A percentile compares a stretch with the other conserved stretches of the same genome.
Evolutionary conservation across 1,284 basidiomycete genomes (phyloP).

Genomic region (Papiliotrema flavescens): DNA sequence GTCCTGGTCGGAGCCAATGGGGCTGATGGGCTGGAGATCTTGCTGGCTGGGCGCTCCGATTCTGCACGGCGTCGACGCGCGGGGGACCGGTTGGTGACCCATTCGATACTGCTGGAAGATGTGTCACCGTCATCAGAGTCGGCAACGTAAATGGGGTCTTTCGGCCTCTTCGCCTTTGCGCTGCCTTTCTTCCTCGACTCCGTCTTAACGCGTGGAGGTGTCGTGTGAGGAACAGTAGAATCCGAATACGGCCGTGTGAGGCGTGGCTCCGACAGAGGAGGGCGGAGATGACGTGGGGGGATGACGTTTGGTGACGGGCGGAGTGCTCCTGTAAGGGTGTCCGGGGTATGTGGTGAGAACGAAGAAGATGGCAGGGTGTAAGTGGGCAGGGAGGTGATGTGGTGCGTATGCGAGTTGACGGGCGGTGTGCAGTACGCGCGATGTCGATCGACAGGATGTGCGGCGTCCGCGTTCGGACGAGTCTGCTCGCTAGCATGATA

Average conservation of each 20-base stretch:
- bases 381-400: no score
- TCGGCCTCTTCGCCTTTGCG: neutral
- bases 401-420: no score
- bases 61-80: slow-evolving; percentile 16
- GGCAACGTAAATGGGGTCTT: slow-evolving; percentile 5
- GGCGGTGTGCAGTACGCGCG: no score
- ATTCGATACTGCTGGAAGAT: neutral
- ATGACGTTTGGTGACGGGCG: neutral
- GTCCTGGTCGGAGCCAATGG: no score
- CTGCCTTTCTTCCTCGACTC: neutral
- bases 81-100: slow-evolving; percentile 19
- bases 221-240: neutral
- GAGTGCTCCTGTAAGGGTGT: neutral
- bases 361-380: no score
- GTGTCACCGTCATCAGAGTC: slow-evolving; percentile 11
- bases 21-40: neutral
- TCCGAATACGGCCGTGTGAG: neutral
- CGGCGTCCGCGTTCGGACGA: no score
- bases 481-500: no score
- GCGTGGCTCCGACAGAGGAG: slow-evolving; percentile 2
- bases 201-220: neutral
- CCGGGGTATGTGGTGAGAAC: neutral
- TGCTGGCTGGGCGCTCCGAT: slow-evolving; percentile 16
- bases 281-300: neutral
- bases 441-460: no score